Evolutionary conservation across 331 rosid species (phyloP).

Genomic region (Malus hybrid): DNA sequence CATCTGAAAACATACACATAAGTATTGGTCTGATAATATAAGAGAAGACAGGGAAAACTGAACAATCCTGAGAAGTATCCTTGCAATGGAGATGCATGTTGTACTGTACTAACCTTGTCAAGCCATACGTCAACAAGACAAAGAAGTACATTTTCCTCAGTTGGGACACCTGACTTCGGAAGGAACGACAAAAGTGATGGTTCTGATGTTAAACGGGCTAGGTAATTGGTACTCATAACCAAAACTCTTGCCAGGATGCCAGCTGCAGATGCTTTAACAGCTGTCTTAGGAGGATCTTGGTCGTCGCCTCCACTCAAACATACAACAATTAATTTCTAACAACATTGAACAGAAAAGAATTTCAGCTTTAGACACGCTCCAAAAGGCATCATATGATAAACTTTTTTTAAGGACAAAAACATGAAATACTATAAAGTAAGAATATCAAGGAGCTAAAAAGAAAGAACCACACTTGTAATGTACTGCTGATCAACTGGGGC

Average conservation of each 20-base stretch:
- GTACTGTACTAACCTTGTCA: conserved; percentile 65
- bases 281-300: conserved; percentile 67
- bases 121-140: conserved; percentile 89
- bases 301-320: conserved; percentile 92
- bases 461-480: conserved; percentile 69
- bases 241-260: conserved; percentile 90
- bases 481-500: conserved; percentile 71
- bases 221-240: conserved; percentile 89
- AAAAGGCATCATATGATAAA: neutral
- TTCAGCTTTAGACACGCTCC: conserved; percentile 6
- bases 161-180: conserved; percentile 53
- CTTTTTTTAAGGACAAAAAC: neutral
- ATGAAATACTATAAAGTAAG: neutral
- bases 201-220: conserved; percentile 79
- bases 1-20: neutral
- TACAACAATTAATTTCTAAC: conserved; percentile 63
- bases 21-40: neutral
- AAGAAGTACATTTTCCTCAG: conserved; percentile 79
- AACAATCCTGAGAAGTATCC: conserved; percentile 6
- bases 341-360: conserved; percentile 11
- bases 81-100: neutral
- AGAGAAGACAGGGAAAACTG: neutral
- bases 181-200: conserved; percentile 64
- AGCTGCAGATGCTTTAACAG: conserved; percentile 89
- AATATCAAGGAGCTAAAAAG: conserved; percentile 10